phyloP scores from a whole-genome alignment of 768 basidiomycete species.

The Russula sp. region DNA sequence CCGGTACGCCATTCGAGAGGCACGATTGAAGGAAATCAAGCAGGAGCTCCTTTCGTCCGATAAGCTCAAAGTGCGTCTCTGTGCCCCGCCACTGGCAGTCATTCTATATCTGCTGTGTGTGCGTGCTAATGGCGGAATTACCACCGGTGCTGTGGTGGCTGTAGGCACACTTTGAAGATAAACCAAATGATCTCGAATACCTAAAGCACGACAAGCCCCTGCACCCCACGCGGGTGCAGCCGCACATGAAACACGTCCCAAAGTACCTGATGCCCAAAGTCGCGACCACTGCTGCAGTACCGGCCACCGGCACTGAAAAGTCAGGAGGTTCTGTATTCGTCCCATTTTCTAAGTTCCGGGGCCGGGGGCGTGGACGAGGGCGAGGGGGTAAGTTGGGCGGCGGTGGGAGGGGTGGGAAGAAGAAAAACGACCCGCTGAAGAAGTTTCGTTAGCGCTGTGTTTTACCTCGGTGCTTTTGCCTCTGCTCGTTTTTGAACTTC shows the following conservation, averaged over 20 bases:
- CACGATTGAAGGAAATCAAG: constrained; percentile 88
- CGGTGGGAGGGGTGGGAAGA: constrained; percentile 36
- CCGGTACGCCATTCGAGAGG: constrained; percentile 78
- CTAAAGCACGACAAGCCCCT: constrained; percentile 91
- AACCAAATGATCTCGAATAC: constrained; percentile 88
- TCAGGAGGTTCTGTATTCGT: constrained; percentile 45
- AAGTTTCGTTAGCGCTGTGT: constrained; percentile 40
- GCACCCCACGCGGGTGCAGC: constrained; percentile 81
- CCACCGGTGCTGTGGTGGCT: not conserved
- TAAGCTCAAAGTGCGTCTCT: constrained; percentile 75
- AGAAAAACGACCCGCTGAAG: constrained; percentile 75
- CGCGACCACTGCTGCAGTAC: constrained; percentile 45
- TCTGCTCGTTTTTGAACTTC: not conserved
- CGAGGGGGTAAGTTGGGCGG: constrained; percentile 36
- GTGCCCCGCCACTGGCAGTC: not conserved
- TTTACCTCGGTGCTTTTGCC: not conserved
- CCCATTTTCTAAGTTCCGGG: constrained; percentile 61
- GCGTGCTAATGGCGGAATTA: not conserved
- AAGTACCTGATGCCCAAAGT: constrained; percentile 85
- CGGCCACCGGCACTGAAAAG: constrained; percentile 21
- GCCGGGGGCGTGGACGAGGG: constrained; percentile 47
- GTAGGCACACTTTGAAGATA: constrained; percentile 96
- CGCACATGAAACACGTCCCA: constrained; percentile 95
- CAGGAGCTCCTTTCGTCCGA: constrained; percentile 91
- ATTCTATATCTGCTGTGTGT: not conserved